Percentiles rank a stretch among this genome's conserved stretches.
phyloP scores from a whole-genome alignment of 108 stramenopile genomes.

The Nannochloropsis oceanica region DNA sequence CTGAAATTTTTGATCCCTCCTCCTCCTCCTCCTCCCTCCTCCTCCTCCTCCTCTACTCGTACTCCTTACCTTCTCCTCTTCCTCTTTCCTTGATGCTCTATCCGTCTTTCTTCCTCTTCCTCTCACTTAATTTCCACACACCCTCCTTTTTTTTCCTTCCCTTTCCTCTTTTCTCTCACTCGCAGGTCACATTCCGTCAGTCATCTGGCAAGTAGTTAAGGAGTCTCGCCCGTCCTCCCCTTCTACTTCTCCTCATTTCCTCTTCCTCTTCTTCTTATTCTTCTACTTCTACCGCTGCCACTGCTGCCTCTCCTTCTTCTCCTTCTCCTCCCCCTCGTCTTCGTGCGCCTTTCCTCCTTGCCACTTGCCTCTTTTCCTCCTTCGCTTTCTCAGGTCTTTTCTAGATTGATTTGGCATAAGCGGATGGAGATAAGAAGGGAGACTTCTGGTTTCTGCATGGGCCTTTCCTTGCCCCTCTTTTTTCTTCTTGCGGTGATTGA shows the following conservation, averaged over 20 bases:
- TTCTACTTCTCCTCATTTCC: not conserved
- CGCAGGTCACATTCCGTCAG: not conserved
- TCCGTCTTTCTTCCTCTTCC: not conserved
- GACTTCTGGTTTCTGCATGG: too few species aligned
- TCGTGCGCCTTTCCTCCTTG: too few species aligned
- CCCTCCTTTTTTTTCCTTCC: not conserved
- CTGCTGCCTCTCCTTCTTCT: too few species aligned
- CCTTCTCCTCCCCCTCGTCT: too few species aligned
- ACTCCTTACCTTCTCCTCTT: not conserved
- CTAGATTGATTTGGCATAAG: too few species aligned
- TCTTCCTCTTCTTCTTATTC: not conserved
- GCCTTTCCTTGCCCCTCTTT: too few species aligned
- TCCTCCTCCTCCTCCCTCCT: not conserved
- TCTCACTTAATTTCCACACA: not conserved
- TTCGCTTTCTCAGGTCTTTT: too few species aligned
- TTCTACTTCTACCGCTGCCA: not conserved
- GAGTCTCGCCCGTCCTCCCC: too few species aligned
- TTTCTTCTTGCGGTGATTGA: too few species aligned
- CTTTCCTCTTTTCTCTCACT: not conserved
- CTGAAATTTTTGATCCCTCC: too few species aligned
- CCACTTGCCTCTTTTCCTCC: too few species aligned
- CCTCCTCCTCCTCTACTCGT: not conserved
- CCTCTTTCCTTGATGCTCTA: not conserved
- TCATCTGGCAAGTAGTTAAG: not conserved
- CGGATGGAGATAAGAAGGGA: too few species aligned